Evolutionary conservation across 2,329 filamentous ascomycete genomes (phyloP).

Genomic region (Aspergillus clavatus): DNA sequence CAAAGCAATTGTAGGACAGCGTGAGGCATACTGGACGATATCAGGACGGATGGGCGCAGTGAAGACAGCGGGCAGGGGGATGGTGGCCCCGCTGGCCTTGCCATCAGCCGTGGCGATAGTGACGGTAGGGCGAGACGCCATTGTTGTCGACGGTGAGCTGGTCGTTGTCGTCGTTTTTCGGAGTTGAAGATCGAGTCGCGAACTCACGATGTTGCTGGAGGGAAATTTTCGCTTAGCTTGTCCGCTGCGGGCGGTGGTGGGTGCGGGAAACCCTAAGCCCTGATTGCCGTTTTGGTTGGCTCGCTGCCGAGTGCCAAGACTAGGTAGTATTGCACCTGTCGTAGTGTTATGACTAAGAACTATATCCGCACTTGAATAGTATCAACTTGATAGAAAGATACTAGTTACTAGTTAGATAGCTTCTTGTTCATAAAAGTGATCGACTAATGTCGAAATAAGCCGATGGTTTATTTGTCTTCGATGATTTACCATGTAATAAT

Average conservation of each 20-base stretch:
- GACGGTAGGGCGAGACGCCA: conserved; percentile 96
- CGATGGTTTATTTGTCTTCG: too few species aligned
- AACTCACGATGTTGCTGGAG: conserved; percentile 27
- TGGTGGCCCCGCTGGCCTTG: conserved; percentile 79
- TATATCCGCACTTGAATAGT: too few species aligned
- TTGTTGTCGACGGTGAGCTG: conserved; percentile 50
- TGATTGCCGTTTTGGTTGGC: conserved; percentile 18
- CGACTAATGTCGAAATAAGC: too few species aligned
- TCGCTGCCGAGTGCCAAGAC: conserved; percentile 5
- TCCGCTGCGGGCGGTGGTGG: conserved; percentile 23
- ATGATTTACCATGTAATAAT: too few species aligned
- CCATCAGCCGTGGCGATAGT: conserved; percentile 96
- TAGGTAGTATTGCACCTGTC: neutral
- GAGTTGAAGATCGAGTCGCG: conserved; percentile 34
- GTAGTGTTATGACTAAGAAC: neutral
- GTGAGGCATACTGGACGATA: conserved; percentile 80
- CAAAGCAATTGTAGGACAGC: conserved; percentile 1
- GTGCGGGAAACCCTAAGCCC: conserved; percentile 36
- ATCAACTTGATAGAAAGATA: too few species aligned
- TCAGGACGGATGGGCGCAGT: conserved; percentile 94
- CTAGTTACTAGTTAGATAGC: too few species aligned
- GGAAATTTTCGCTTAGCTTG: conserved; percentile 44
- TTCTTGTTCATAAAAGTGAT: too few species aligned
- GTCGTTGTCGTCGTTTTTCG: conserved; percentile 36
- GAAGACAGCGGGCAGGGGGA: conserved; percentile 96